Base-by-base conservation (phyloP, 2,329 filamentous ascomycete genomes). In the Fusarium devonianum region DNA sequence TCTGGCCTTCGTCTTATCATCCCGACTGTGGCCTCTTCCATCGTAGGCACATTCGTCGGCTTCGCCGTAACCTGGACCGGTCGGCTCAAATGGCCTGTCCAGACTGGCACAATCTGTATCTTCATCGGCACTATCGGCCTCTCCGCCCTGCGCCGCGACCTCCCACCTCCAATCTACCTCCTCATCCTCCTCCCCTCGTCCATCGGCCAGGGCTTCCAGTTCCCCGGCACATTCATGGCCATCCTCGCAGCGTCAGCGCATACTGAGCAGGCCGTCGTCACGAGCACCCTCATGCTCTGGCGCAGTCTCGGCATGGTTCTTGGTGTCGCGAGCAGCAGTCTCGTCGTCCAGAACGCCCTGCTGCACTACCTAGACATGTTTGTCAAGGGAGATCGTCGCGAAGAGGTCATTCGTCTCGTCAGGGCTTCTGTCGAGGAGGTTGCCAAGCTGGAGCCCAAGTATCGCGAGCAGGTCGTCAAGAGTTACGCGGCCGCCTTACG, bases 281-380 rank as follows among this genome's bases (percentile, higher is more conserved):
- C 87, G 2, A 84, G 81, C 42, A 90, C 88, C 0, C 73, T 92
- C 52, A 80, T 87, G 13, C 73, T 92, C 13, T 91, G 87, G 83
- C 80, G 89, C 44, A 84, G 82, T 49, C 71, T 92, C 5, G 89
- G 89, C 6, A 81, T 80, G 46, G 88, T 92, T 1, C 78, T 92
- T 64, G 89, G 89, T n/a, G 82, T 92, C 33, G 84, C 88, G 1
- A 74, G 80, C 41, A 88, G 84, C 58, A 89, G 86, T 66, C 78
- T 91, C 48, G 82, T 91, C 7, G 74, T 92, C 53, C 89, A 93
- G 72, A 91, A 91, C 63, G 78, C 82, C 1, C 73, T 93, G 40
- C 71, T 81, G 7, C 71, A 76, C 13, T 86, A 85, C 58, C 76
- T 93, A 5, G 70, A 81, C 4, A 56, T 67, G 9, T 77, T 80